These are phyloP conservation scores for Piper longum DNA, from an alignment of 164 flowering plant species.

Conservation along the genomic window DNA sequence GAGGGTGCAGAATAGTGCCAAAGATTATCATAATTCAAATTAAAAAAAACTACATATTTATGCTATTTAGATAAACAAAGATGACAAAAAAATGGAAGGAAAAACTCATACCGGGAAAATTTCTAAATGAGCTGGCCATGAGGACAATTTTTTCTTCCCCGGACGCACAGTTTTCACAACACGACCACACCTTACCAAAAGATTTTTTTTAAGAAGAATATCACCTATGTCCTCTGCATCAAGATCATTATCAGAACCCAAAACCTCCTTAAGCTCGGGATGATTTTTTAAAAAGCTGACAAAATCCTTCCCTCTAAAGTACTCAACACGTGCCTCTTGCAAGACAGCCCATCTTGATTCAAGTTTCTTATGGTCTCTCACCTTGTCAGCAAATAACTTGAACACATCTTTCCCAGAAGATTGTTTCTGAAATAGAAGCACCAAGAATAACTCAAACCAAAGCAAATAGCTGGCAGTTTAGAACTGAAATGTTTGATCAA, in stretches of 20 bases:
- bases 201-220: slow-evolving; percentile 52
- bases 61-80: too few relatives aligned
- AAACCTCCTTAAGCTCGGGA: slow-evolving; percentile 60
- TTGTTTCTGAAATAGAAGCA: slow-evolving; percentile 41
- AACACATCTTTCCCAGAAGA: slow-evolving; percentile 52
- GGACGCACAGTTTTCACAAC: slow-evolving; percentile 93
- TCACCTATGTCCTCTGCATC: slow-evolving; percentile 75
- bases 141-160: slow-evolving; percentile 90
- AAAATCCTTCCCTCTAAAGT: slow-evolving; percentile 90
- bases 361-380: slow-evolving; percentile 80
- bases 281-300: slow-evolving; percentile 66
- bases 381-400: slow-evolving; percentile 91
- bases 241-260: slow-evolving; percentile 54
- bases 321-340: slow-evolving; percentile 93
- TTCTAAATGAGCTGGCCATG: slow-evolving; percentile 97
- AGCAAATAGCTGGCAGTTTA: background rate
- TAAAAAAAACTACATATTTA: background rate
- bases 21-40: too few relatives aligned
- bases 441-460: background rate
- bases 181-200: slow-evolving; percentile 87
- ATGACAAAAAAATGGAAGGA: background rate
- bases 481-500: background rate
- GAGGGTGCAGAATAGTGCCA: too few relatives aligned
- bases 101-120: slow-evolving; percentile 57
- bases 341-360: slow-evolving; percentile 95